Evolutionary conservation across 768 basidiomycete genomes (phyloP), one percentile per base, ranked within the genome.

Genomic region (Naganishia onofrii): DNA sequence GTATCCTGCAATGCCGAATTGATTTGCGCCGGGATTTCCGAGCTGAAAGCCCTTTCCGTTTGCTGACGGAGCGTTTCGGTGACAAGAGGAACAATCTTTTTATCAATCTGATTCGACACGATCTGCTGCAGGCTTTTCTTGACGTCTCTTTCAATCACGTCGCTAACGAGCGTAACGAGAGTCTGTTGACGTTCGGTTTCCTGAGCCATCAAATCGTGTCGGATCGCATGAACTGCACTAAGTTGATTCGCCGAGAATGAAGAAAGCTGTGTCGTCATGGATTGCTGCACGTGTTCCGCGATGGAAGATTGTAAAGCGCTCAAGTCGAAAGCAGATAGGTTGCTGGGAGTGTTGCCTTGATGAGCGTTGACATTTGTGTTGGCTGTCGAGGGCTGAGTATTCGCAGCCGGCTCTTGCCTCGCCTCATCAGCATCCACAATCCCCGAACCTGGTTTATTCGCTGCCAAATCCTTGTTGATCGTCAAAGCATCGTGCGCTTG

Each of bases 1-100:
- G 56, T 69, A 32, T 69, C 56, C n/a, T 58, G 56, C 29, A 63
- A 29, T 46, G 60, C 60, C 26, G 60, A 42, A 63, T 63, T 63
- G 60, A 63, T 63, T 17, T 63, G 60, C 13, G 60, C 60, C 12
- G 60, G 60, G 29, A 63, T 63, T 21, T 23, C 23, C 12, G 60
- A 63, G 60, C 60, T 63, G 32, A 63, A 63, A 28, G 60, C 60
- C 34, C 46, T 63, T n/a, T 34, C 38, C 15, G 60, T 63, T 36
- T 63, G 60, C 26, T 63, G 36, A 2, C 38, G 60, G 15, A 63
- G 28, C 42, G 60, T 63, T 12, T 63, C 60, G 38, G 28, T 15
- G 23, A 63, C 60, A 21, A 63, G 38, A 9, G 60, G 60, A 17
- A 63, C 60, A 29, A 63, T 23, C 26, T 63, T 63, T 42, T 63